Base-by-base conservation (phyloP, 2,329 filamentous ascomycete genomes). In the Clonostachys rosea region DNA sequence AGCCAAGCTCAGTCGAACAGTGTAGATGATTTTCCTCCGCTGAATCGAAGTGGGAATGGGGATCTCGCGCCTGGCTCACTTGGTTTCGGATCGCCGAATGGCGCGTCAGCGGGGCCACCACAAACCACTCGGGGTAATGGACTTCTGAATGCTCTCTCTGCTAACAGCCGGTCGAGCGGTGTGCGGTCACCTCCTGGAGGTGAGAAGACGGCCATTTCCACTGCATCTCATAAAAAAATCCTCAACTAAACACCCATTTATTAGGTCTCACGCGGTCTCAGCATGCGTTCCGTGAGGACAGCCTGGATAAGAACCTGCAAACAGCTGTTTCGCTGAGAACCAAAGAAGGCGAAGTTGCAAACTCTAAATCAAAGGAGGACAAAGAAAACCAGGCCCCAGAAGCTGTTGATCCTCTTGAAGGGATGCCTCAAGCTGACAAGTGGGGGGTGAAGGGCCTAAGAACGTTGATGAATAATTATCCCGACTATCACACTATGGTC, bases 391-490 rank as follows among this genome's bases (percentile, higher is more conserved):
- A 67, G 34, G 52, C 57, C 7, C 62, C 66, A 5, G 71, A 75
- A 36, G 64, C 71, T 11, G 71, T 79, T 52, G 81, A 86, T 59
- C 81, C 81, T 42, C 66, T 86, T 24, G 69, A 72, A 43, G 78
- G 79, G 42, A 82, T 85, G 81, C 64, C 76, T n/a, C 73, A 78
- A 5, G 74, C 73, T 37, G 82, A 86, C 56, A 83, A 78, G 58
- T 86, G 75, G 73, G 83, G 83, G 5, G 69, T 86, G 43, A 85
- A 85, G 59, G 83, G 83, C 10, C 67, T 85, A 49, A 73, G 76
- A 48, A 78, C 79, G 34, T 65, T 86, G 62, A 84, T 85, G 73
- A 81, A 79, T 63, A 82, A 78, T 58, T 82, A 77, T 52, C 76
- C 79, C 13, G 79, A 84, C 53, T 85, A 83, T 60, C 79, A 78